Base-by-base conservation (phyloP, 2,329 filamentous ascomycete genomes). In the Alternaria brassicae region DNA sequence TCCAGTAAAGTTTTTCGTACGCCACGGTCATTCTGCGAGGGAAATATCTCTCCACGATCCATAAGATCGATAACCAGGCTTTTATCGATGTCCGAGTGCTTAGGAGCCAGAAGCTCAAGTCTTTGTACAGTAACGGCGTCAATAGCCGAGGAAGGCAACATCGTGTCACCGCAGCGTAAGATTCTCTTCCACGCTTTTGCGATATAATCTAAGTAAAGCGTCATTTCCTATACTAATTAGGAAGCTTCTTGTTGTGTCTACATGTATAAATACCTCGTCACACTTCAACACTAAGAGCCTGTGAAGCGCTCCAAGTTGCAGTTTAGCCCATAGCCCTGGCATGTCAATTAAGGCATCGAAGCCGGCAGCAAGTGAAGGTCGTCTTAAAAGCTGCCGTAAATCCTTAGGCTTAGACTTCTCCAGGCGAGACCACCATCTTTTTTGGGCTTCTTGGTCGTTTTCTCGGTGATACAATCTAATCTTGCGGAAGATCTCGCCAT, bases 221-320 rank as follows among this genome's bases (percentile, higher is more conserved):
- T 57, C n/a, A 68, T 67, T 45, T 68, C 60, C 60, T 68, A 49
- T 21, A 6, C 27, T 44, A 1, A 17, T 62, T 57, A 58, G 53
- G 34, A 52, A 51, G 21, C 44, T 39, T 27, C 30, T 30, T 15
- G 39, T 21, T 37, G n/a, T 36, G 34, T 39, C 2, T 30, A 48
- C 25, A 37, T 30, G 12, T 50, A 44, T 39, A 48, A 48, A n/a
- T 53, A 72, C 67, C 56, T 72, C 45, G 12, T 64, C 23, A 37
- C 58, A 72, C 56, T 65, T 66, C 2, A 71, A 34, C 10, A 51
- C 62, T n/a, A 67, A 58, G 17, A 72, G 60, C 6, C 60, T 51
- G 41, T 71, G 44, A 34, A 72, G 56, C 8, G 66, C 65, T 23
- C 66, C 50, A 48, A 72, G 63, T 42, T 71, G 56, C 3, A 72